Conservation (phyloP, 306 rosid genomes). For the Cicer judaicum region DNA sequence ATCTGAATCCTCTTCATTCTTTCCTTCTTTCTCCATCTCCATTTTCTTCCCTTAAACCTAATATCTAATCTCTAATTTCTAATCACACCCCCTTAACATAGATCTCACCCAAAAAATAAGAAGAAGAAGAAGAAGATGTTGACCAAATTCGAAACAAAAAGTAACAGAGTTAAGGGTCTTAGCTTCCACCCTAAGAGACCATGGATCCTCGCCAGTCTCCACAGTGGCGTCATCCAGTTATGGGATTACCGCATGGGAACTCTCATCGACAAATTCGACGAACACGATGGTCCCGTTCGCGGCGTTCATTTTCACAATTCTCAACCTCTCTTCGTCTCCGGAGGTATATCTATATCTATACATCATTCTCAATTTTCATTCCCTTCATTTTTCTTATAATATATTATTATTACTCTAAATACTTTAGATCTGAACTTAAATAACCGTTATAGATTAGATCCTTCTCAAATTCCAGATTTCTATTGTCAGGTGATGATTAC, state of each 20-base stretch:
- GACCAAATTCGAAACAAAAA: conserved; percentile 98
- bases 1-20: background rate
- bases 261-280: conserved; percentile 91
- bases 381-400: background rate
- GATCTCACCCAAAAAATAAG: background rate
- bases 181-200: conserved; percentile 95
- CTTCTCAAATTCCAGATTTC: background rate
- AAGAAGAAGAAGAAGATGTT: conserved; percentile 50
- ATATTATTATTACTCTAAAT: no score
- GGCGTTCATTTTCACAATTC: conserved; percentile 95
- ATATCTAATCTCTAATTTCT: background rate
- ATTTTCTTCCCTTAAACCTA: background rate
- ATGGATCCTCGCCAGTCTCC: conserved; percentile 98
- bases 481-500: conserved; percentile 86
- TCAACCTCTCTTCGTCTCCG: conserved; percentile 94
- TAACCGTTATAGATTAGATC: background rate
- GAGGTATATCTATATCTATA: conserved; percentile 55
- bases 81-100: background rate
- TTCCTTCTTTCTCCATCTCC: conserved; percentile 7
- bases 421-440: conserved; percentile 29
- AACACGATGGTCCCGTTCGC: conserved; percentile 96
- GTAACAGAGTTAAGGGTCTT: conserved; percentile 95
- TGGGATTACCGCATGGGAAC: conserved; percentile 99
- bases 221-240: conserved; percentile 96
- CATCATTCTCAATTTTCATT: background rate